Evolutionary conservation across 1,284 basidiomycete genomes (phyloP).

Genomic region (Pholiota adiposa): DNA sequence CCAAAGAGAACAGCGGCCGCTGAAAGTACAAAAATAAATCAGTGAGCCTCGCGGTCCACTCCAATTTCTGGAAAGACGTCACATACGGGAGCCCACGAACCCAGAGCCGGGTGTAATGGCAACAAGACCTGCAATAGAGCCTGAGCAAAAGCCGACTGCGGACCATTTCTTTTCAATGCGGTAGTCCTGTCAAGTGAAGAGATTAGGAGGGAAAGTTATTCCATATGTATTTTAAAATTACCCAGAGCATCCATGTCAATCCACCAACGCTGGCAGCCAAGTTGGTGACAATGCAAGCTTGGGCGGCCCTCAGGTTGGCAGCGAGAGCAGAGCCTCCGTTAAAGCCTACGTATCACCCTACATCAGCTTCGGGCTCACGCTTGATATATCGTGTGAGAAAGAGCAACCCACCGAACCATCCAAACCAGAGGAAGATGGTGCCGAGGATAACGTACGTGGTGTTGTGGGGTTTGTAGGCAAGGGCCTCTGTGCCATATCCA

Average conservation of each 20-base stretch:
- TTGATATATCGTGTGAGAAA: background rate
- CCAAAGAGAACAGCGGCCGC: constrained; percentile 88
- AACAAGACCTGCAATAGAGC: constrained; percentile 88
- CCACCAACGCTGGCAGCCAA: constrained; percentile 85
- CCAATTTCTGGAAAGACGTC: background rate
- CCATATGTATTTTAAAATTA: constrained; percentile 3
- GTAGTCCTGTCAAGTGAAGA: constrained; percentile 63
- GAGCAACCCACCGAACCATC: constrained; percentile 74
- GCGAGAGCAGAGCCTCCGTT: constrained; percentile 86
- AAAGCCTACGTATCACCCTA: constrained; percentile 44
- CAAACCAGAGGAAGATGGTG: constrained; percentile 94
- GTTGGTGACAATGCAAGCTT: constrained; percentile 94
- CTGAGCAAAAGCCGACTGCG: constrained; percentile 94
- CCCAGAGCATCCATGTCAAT: constrained; percentile 87
- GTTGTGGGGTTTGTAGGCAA: constrained; percentile 88
- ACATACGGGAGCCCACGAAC: constrained; percentile 79
- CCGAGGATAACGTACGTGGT: constrained; percentile 89
- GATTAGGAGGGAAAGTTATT: background rate
- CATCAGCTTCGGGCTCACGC: background rate
- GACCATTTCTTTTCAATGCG: constrained; percentile 93
- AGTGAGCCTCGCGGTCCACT: background rate
- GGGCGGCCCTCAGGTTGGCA: constrained; percentile 86
- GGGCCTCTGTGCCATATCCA: constrained; percentile 90
- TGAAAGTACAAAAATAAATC: constrained; percentile 28
- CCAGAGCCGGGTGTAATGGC: constrained; percentile 95